These are phyloP conservation scores for Aspergillus ustus DNA, from an alignment of 2,329 filamentous ascomycete species.

Conservation along the genomic window DNA sequence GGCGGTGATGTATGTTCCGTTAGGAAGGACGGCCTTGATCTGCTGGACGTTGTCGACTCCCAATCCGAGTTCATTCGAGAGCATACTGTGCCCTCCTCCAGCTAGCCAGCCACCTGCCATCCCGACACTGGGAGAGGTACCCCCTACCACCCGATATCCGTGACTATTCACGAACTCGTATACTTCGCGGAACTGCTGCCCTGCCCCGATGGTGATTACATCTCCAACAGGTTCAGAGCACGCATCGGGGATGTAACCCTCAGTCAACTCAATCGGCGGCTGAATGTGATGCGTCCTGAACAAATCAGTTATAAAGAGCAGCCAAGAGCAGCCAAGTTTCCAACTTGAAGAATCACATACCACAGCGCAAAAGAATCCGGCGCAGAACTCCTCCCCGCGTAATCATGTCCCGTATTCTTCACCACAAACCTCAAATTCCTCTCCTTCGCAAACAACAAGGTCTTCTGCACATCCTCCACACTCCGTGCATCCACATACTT, in stretches of 20 bases:
- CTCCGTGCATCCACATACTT: constrained; percentile 15
- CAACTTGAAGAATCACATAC: not conserved
- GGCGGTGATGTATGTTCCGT: constrained; percentile 22
- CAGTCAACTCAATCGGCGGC: constrained; percentile 12
- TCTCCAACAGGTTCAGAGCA: constrained; percentile 9
- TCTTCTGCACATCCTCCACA: constrained; percentile 15
- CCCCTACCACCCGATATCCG: constrained; percentile 15
- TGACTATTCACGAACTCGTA: constrained; percentile 15
- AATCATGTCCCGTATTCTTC: constrained; percentile 20
- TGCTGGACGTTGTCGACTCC: constrained; percentile 25
- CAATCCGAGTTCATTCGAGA: constrained; percentile 15
- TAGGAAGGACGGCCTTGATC: constrained; percentile 21
- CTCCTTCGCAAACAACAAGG: constrained; percentile 8
- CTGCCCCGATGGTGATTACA: constrained; percentile 15
- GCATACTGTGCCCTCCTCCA: constrained; percentile 17
- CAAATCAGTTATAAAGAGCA: not conserved
- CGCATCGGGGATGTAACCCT: constrained; percentile 8
- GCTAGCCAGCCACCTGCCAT: constrained; percentile 18
- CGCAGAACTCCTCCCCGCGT: constrained; percentile 14
- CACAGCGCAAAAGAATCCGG: constrained; percentile 15
- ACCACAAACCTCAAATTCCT: constrained; percentile 11
- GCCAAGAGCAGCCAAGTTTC: not conserved
- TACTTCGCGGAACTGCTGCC: constrained; percentile 14
- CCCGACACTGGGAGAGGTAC: constrained; percentile 11
- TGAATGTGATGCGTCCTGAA: constrained; percentile 17